phyloP scores from a whole-genome alignment of 768 basidiomycete species.

The Kwoniella newhampshirensis region DNA sequence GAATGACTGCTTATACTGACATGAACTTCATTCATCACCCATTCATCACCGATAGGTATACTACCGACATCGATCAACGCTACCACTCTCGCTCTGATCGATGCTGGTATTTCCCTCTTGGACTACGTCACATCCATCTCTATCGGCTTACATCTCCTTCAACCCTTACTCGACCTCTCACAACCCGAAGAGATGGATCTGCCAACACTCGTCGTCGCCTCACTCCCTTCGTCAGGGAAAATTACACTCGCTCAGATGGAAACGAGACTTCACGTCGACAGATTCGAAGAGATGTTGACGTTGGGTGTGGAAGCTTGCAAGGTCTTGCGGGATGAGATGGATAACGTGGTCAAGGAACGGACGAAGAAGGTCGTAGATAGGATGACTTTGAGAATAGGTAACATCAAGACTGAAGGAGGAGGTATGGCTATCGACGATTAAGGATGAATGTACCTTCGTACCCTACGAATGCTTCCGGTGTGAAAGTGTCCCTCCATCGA shows the following conservation, averaged over 20 bases:
- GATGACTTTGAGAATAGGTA: conserved; percentile 56
- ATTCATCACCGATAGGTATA: too few relatives aligned
- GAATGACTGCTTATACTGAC: not conserved
- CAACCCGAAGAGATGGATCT: conserved; percentile 85
- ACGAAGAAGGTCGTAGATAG: conserved; percentile 65
- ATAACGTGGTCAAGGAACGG: conserved; percentile 63
- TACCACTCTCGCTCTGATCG: conserved; percentile 85
- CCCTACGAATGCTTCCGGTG: conserved; percentile 45
- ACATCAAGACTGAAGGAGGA: conserved; percentile 1
- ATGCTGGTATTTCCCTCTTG: conserved; percentile 82
- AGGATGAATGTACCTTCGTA: conserved; percentile 62
- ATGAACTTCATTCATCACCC: not conserved
- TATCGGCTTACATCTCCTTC: conserved; percentile 71
- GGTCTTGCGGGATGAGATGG: conserved; percentile 83
- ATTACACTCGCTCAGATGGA: conserved; percentile 90
- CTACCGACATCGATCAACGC: conserved; percentile 91
- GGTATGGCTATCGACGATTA: conserved; percentile 17
- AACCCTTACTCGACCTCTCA: conserved; percentile 81
- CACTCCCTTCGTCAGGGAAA: conserved; percentile 80
- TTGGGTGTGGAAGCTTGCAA: conserved; percentile 74
- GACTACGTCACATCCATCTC: conserved; percentile 91
- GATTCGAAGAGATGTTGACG: conserved; percentile 84
- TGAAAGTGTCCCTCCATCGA: conserved; percentile 53
- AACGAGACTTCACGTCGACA: conserved; percentile 85
- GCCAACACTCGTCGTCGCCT: conserved; percentile 82